These are phyloP conservation scores for Chaetomium olivaceum DNA, from an alignment of 2,329 filamentous ascomycete species.

Conservation along the genomic window DNA sequence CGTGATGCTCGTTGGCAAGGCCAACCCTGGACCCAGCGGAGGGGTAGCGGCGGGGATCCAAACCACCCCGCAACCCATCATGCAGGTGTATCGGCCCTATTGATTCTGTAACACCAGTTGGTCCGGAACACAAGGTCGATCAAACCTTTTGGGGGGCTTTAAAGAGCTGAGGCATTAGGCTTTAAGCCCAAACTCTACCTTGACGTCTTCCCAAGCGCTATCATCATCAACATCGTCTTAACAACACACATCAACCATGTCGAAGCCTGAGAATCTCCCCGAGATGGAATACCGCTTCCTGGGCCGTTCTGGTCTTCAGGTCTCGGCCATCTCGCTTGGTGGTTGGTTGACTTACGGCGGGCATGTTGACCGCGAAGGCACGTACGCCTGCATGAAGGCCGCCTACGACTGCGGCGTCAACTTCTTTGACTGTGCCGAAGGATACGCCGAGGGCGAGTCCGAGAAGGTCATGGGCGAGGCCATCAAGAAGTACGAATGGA, in stretches of 20 bases:
- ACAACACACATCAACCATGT: constrained; percentile 23
- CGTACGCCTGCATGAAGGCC: constrained; percentile 62
- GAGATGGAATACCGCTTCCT: constrained; percentile 72
- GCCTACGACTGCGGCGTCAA: constrained; percentile 63
- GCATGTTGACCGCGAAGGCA: constrained; percentile 58
- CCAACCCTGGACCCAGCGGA: background rate
- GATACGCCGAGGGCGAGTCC: constrained; percentile 50
- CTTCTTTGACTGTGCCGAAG: constrained; percentile 66
- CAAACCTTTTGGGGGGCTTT: background rate
- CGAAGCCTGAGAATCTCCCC: constrained; percentile 30
- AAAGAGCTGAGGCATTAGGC: background rate
- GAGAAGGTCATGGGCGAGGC: constrained; percentile 55
- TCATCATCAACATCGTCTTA: background rate
- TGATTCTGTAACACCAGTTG: background rate
- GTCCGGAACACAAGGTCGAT: background rate
- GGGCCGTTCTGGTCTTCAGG: constrained; percentile 69
- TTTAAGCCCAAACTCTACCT: background rate
- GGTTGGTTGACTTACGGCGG: constrained; percentile 75
- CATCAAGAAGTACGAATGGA: constrained; percentile 55
- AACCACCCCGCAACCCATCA: constrained; percentile 12
- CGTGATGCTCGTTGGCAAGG: constrained; percentile 3
- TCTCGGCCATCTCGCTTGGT: constrained; percentile 70
- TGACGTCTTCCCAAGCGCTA: background rate
- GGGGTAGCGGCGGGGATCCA: constrained; percentile 11
- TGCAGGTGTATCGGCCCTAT: constrained; percentile 5